phyloP scores from a whole-genome alignment of 768 basidiomycete species.

The Termitomyces sp. region DNA sequence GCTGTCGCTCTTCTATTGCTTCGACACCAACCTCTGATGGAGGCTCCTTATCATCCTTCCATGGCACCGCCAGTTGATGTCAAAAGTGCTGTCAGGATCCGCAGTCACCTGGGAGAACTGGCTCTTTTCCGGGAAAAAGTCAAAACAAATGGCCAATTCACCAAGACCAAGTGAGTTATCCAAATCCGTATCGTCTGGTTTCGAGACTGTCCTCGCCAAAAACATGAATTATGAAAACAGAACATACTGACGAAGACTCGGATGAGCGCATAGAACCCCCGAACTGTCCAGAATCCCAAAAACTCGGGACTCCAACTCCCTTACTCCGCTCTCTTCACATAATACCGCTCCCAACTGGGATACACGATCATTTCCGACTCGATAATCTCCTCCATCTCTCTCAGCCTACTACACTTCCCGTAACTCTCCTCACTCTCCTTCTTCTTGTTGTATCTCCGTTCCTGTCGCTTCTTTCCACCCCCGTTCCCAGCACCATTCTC shows the following conservation, averaged over 20 bases:
- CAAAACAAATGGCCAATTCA: too few relatives aligned
- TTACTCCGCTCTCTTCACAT: conserved; percentile 35
- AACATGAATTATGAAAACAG: background rate
- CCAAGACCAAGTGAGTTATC: too few relatives aligned
- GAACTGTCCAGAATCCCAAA: background rate
- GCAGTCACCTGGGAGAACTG: too few relatives aligned
- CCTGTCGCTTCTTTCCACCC: conserved; percentile 14
- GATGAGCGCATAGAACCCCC: background rate
- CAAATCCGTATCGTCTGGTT: too few relatives aligned
- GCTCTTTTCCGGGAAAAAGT: too few relatives aligned
- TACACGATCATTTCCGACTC: conserved; percentile 43
- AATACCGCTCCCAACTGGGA: conserved; percentile 65
- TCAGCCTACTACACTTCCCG: conserved; percentile 2
- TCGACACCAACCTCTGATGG: too few relatives aligned
- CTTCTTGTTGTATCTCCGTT: conserved; percentile 8
- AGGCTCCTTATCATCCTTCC: too few relatives aligned
- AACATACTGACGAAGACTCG: background rate
- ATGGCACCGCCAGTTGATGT: too few relatives aligned
- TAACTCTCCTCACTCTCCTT: conserved; percentile 21
- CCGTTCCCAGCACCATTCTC: conserved; percentile 2
- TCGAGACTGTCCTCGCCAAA: too few relatives aligned
- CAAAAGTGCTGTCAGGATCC: too few relatives aligned
- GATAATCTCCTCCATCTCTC: conserved; percentile 23
- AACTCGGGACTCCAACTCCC: conserved; percentile 1
- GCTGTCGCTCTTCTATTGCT: too few relatives aligned